A percentile compares a stretch with the other conserved stretches of the same genome.
Evolutionary conservation across 2,329 filamentous ascomycete species (phyloP).

Genomic region (Escovopsis sp.): DNA sequence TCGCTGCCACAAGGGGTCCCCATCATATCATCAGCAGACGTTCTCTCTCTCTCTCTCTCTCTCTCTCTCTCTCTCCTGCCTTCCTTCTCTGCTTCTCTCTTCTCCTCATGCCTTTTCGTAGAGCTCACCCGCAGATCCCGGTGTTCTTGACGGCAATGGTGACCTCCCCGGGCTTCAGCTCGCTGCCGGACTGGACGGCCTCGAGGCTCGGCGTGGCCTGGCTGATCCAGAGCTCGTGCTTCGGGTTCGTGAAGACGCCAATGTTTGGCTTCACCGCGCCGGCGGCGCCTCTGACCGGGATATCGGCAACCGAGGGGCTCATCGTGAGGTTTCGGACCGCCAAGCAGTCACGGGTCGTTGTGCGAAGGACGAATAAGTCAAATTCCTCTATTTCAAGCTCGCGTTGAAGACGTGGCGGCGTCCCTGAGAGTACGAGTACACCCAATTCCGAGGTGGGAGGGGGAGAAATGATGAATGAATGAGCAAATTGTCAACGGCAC

Average conservation of each 20-base stretch:
- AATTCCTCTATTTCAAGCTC: too few relatives aligned
- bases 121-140: conserved; percentile 74
- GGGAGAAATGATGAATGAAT: too few relatives aligned
- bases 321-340: conserved; percentile 9
- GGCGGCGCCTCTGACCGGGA: conserved; percentile 5
- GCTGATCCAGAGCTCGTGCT: conserved; percentile 80
- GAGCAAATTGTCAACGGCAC: too few relatives aligned
- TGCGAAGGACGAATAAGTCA: too few relatives aligned
- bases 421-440: too few relatives aligned
- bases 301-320: conserved; percentile 21
- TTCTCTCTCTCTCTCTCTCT: neutral
- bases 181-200: conserved; percentile 51
- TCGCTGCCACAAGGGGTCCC: too few relatives aligned
- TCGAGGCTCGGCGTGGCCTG: conserved; percentile 64
- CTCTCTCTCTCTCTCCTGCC: neutral
- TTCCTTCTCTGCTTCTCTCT: neutral
- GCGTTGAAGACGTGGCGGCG: too few relatives aligned
- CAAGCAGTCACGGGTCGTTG: too few relatives aligned
- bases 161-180: conserved; percentile 68
- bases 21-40: too few relatives aligned
- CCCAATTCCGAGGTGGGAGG: too few relatives aligned
- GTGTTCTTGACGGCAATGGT: conserved; percentile 84
- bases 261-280: conserved; percentile 60
- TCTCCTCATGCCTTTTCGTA: neutral
- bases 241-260: conserved; percentile 88